Percentiles rank a stretch among this genome's conserved stretches.
phyloP scores from a whole-genome alignment of 306 rosid species.

The Sicyos baderoa region DNA sequence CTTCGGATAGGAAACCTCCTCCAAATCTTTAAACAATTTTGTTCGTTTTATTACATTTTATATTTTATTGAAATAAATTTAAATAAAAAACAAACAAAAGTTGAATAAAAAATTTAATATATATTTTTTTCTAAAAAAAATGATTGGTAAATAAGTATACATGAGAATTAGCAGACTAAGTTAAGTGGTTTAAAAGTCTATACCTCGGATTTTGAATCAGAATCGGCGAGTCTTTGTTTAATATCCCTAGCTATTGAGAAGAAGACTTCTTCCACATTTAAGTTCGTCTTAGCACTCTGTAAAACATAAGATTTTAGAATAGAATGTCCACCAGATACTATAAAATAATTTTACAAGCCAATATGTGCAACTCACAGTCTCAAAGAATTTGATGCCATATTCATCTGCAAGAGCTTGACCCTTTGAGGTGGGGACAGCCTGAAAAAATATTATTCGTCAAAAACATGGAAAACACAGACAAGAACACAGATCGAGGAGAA shows the following conservation, averaged over 20 bases:
- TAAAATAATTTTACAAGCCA: constrained; percentile 14
- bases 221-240: constrained; percentile 89
- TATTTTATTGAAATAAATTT: not conserved
- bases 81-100: not conserved
- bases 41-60: not conserved
- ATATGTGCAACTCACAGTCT: constrained; percentile 61
- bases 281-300: constrained; percentile 94
- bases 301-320: constrained; percentile 29
- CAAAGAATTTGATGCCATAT: constrained; percentile 89
- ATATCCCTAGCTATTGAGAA: constrained; percentile 95
- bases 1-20: not conserved
- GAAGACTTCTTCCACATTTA: constrained; percentile 94
- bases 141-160: not conserved
- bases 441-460: constrained; percentile 23
- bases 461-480: constrained; percentile 21
- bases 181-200: constrained; percentile 1
- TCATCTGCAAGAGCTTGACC: constrained; percentile 97
- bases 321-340: constrained; percentile 12
- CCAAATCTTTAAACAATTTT: not conserved
- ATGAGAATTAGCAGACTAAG: not conserved
- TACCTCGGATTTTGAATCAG: constrained; percentile 86
- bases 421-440: constrained; percentile 93
- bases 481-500: not conserved
- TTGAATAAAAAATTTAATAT: not conserved
- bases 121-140: not conserved